Base-by-base conservation (phyloP, 2,329 filamentous ascomycete species). In the Aspergillus clavatus region DNA sequence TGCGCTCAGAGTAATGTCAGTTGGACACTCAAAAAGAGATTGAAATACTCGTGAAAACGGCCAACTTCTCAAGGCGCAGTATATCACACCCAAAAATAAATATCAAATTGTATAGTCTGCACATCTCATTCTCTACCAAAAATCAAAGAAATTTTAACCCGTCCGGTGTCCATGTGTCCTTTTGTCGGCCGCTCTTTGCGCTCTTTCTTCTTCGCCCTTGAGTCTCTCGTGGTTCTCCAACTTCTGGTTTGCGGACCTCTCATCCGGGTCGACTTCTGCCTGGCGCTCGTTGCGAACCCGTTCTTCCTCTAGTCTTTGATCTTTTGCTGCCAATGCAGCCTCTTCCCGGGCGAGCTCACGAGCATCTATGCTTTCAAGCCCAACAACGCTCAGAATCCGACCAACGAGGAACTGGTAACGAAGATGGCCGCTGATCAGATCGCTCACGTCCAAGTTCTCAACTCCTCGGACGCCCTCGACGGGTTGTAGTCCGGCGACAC, bases 401-500 rank as follows among this genome's bases (percentile, higher is more conserved):
- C 84, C 83, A 7, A 84, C 72, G 40, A 88, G 71, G 57, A 79
- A 79, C 47, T 83, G 79, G 62, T 90, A 90, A 54, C 82, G 76
- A 47, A 87, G 66, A 66, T 91, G 87, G 12, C 83, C 84, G 52
- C 73, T 80, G 42, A 87, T 77, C 52, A 82, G 74, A 43, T 82
- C 76, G 49, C 79, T 83, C 21, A 83, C 78, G 51, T 87, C 75
- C 42, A 86, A 71, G 54, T 86, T 89, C 62, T 89, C 84, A 5
- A 76, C 62, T 0, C 68, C 67, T 0, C 62, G 54, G 2, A 74
- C 61, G 11, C 61, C 78, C 46, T 81, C 69, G 19, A 94, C 80
- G 24, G 81, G 76, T 62, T 95, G 86, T 1, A 97, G 72, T 0
- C 90, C 91, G 0, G 89, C 89, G 33, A 95, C 81, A 3, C 90